A percentile compares a stretch with the other conserved stretches of the same genome.
These are phyloP conservation scores for Leccinum olivaceopallidum DNA, from an alignment of 768 basidiomycete species.

Conservation along the genomic window DNA sequence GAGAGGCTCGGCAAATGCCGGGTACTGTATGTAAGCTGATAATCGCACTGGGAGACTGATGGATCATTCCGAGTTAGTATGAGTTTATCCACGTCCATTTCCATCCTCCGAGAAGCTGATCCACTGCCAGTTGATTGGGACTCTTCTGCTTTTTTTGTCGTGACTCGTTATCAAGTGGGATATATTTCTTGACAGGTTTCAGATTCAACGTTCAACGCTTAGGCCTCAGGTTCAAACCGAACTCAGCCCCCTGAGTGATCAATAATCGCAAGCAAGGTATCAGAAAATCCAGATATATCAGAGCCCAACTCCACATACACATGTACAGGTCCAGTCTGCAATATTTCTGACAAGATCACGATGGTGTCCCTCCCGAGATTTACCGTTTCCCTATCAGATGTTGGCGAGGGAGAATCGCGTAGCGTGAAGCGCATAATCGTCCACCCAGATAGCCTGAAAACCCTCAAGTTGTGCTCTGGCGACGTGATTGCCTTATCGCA, in stretches of 20 bases:
- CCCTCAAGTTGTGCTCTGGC: constrained; percentile 62
- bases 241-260: constrained; percentile 4
- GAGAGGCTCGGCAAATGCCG: constrained; percentile 18
- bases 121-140: constrained; percentile 1
- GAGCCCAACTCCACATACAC: not conserved
- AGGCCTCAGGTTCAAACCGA: not conserved
- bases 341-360: constrained; percentile 2
- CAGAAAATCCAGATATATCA: not conserved
- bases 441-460: constrained; percentile 61
- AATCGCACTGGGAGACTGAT: not conserved
- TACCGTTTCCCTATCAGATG: constrained; percentile 38
- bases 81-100: constrained; percentile 15
- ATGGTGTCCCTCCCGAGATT: constrained; percentile 34
- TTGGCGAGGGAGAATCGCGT: constrained; percentile 43
- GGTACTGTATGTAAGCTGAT: not conserved
- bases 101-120: constrained; percentile 5
- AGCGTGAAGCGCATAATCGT: constrained; percentile 63
- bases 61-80: not conserved
- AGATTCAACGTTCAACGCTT: not conserved
- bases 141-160: not conserved
- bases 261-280: not conserved
- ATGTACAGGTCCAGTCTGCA: not conserved
- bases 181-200: constrained; percentile 6
- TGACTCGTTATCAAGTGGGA: not conserved
- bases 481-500: constrained; percentile 62